These are phyloP conservation scores for Crepidotus variabilis DNA, from an alignment of 768 basidiomycete species.

Conservation along the genomic window DNA sequence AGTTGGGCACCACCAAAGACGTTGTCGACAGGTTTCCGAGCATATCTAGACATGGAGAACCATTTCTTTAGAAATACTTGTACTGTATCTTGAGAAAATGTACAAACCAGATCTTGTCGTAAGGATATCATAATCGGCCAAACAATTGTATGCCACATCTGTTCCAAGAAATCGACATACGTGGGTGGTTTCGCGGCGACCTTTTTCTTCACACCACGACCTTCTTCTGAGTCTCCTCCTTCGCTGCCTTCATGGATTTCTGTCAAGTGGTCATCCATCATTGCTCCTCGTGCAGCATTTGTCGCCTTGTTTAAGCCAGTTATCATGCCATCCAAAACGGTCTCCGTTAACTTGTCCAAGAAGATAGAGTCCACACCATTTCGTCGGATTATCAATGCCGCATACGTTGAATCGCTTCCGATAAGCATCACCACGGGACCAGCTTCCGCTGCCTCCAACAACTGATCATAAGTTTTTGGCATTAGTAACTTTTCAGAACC, in stretches of 20 bases:
- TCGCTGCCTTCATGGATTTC: not conserved
- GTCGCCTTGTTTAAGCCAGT: conserved; percentile 7
- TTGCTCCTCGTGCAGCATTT: conserved; percentile 2
- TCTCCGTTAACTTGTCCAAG: conserved; percentile 1
- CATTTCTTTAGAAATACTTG: too few species aligned
- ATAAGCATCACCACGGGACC: conserved; percentile 10
- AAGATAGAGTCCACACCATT: conserved; percentile 8
- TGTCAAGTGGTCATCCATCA: not conserved
- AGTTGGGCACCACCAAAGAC: conserved; percentile 16
- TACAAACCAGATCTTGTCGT: conserved; percentile 1
- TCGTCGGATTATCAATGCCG: conserved; percentile 7
- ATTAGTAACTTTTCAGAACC: conserved; percentile 9
- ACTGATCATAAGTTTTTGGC: conserved; percentile 6
- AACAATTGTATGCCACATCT: not conserved
- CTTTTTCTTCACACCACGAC: not conserved
- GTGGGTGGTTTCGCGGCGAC: not conserved
- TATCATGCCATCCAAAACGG: conserved; percentile 1
- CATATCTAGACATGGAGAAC: too few species aligned
- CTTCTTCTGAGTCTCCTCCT: not conserved
- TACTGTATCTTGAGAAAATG: not conserved
- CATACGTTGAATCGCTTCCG: conserved; percentile 7
- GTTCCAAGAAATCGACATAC: not conserved
- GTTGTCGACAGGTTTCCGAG: not conserved
- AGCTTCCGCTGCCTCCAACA: conserved; percentile 2
- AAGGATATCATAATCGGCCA: not conserved